These are phyloP conservation scores for Aspergillus quadrilineatus DNA, from an alignment of 2,329 filamentous ascomycete species.

Conservation along the genomic window DNA sequence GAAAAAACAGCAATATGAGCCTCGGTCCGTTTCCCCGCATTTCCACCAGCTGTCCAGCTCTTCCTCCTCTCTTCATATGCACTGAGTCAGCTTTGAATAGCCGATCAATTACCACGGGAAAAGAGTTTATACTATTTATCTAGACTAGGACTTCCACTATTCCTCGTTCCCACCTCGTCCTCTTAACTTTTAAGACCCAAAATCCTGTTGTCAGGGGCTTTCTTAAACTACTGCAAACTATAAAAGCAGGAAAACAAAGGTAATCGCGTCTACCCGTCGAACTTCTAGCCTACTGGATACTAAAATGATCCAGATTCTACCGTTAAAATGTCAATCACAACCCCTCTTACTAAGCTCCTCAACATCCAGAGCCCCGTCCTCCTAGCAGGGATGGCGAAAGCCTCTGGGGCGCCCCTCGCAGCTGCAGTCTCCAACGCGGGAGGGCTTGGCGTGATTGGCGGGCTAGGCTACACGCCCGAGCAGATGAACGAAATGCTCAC, in stretches of 20 bases:
- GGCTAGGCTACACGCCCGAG: conserved; percentile 69
- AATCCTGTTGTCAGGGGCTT: neutral
- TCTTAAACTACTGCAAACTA: neutral
- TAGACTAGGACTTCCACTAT: no score
- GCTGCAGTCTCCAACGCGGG: conserved; percentile 88
- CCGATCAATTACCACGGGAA: neutral
- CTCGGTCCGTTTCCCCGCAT: conserved; percentile 19
- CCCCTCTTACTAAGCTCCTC: conserved; percentile 74
- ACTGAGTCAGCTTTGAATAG: neutral
- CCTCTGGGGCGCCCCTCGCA: conserved; percentile 73
- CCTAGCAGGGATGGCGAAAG: conserved; percentile 90
- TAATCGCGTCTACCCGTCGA: neutral
- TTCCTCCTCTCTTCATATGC: conserved; percentile 1
- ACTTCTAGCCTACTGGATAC: neutral
- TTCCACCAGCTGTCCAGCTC: neutral
- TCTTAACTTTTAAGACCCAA: neutral
- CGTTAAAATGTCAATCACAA: conserved; percentile 60
- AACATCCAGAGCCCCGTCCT: conserved; percentile 85
- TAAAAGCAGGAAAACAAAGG: neutral
- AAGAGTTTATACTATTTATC: neutral
- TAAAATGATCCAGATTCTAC: neutral
- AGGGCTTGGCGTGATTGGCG: conserved; percentile 66
- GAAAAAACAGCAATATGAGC: neutral
- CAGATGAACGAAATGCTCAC: conserved; percentile 76
- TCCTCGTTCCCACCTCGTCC: neutral